Conservation (phyloP, 179 eudicot species). For the Amaranthus tricolor region DNA sequence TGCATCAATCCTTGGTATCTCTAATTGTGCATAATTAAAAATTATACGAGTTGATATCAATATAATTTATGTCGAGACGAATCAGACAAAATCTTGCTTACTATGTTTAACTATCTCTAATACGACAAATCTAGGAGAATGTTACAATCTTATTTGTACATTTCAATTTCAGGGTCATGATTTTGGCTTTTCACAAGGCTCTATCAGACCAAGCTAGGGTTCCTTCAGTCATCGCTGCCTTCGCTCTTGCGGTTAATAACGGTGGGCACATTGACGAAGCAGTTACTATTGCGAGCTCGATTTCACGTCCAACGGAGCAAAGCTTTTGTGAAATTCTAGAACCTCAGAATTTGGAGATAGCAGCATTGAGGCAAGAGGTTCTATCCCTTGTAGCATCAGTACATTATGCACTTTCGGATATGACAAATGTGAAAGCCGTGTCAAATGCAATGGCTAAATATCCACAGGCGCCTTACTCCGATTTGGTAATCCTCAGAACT, state of each 20-base stretch:
- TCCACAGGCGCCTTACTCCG: constrained; percentile 74
- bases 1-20: no score
- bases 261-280: constrained; percentile 85
- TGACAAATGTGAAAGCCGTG: constrained; percentile 66
- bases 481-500: constrained; percentile 50
- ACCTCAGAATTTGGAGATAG: constrained; percentile 30
- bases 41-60: no score
- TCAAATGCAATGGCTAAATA: constrained; percentile 72
- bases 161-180: constrained; percentile 54
- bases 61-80: no score
- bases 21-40: no score
- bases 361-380: constrained; percentile 44
- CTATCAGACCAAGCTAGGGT: constrained; percentile 55
- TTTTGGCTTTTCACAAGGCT: constrained; percentile 82
- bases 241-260: constrained; percentile 72
- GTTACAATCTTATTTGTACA: not conserved
- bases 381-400: constrained; percentile 50
- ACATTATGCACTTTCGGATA: constrained; percentile 39
- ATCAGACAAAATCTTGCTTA: not conserved
- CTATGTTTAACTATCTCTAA: not conserved
- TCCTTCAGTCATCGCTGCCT: constrained; percentile 74
- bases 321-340: constrained; percentile 58
- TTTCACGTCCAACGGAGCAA: constrained; percentile 44
- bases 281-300: constrained; percentile 46
- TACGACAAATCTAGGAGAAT: not conserved